phyloP scores from a whole-genome alignment of 371 early-diverging fungal species.

The Mucor circinelloides region DNA sequence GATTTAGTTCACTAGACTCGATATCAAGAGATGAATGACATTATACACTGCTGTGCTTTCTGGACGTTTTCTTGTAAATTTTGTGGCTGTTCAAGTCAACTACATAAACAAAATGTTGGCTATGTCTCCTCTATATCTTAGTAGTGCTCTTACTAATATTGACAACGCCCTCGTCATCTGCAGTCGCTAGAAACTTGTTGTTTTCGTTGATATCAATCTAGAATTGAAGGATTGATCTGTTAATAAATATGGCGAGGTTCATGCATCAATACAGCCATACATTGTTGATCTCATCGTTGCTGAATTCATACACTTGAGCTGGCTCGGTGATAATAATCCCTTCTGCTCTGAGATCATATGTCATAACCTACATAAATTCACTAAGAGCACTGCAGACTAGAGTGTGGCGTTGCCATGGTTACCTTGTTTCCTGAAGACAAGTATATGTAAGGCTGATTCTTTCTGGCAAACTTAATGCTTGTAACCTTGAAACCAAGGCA shows the following conservation, averaged over 20 bases:
- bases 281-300: conserved; percentile 48
- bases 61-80: conserved; percentile 40
- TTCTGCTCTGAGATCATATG: conserved; percentile 42
- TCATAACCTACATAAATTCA: conserved; percentile 25
- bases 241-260: background rate
- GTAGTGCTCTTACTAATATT: conserved; percentile 33
- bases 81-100: conserved; percentile 47
- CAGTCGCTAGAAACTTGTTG: conserved; percentile 41
- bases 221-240: background rate
- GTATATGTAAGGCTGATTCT: conserved; percentile 29
- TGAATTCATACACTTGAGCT: conserved; percentile 31
- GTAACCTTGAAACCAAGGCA: conserved; percentile 25
- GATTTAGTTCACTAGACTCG: background rate
- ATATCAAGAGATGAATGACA: background rate
- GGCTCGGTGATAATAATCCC: conserved; percentile 31
- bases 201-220: conserved; percentile 51
- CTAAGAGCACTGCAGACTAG: background rate
- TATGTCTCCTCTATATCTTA: background rate
- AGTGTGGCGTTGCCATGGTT: background rate
- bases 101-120: conserved; percentile 1
- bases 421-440: conserved; percentile 43
- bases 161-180: conserved; percentile 47
- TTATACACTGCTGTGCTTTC: conserved; percentile 42
- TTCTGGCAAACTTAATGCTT: conserved; percentile 43
- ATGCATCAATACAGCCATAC: conserved; percentile 17